phyloP scores from a whole-genome alignment of 139 green algal species.

The Coccomyxa sp. region DNA sequence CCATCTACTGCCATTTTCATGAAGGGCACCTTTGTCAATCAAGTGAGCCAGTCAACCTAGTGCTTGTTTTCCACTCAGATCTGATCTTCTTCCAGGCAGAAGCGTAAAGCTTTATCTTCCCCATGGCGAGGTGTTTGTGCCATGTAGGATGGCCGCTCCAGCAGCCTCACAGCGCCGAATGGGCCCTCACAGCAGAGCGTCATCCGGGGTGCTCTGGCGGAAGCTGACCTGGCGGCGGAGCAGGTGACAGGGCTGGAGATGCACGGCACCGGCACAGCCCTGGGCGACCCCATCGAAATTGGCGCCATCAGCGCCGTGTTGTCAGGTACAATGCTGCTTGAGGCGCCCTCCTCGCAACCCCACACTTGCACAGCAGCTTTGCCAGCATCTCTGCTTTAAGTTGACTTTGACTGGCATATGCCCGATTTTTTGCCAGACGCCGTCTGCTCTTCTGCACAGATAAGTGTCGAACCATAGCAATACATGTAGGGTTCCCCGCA shows the following conservation, averaged over 20 bases:
- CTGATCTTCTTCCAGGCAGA: background rate
- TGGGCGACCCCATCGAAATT: slow-evolving; percentile 86
- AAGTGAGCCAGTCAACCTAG: slow-evolving; percentile 8
- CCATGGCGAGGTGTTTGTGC: too few species aligned
- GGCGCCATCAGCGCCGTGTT: slow-evolving; percentile 50
- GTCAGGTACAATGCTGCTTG: background rate
- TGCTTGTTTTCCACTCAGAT: background rate
- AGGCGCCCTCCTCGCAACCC: background rate
- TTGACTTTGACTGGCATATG: too few species aligned
- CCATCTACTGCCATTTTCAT: background rate
- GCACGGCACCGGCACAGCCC: slow-evolving; percentile 76
- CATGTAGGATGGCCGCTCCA: slow-evolving; percentile 78
- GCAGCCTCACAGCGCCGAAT: slow-evolving; percentile 76
- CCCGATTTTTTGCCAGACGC: too few species aligned
- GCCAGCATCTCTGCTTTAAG: background rate
- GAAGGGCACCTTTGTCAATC: slow-evolving; percentile 44
- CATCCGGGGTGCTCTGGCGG: slow-evolving; percentile 47
- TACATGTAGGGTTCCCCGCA: too few species aligned
- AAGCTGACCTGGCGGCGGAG: slow-evolving; percentile 10
- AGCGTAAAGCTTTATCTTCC: too few species aligned
- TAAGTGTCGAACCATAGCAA: too few species aligned
- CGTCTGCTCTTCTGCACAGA: too few species aligned
- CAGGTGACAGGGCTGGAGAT: slow-evolving; percentile 50
- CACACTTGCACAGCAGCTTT: background rate
- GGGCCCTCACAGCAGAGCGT: slow-evolving; percentile 74